Evolutionary conservation across 78 protist genomes (phyloP), one percentile per base, ranked within the genome.

Genomic region (Dictyostelium brefeldianum): DNA sequence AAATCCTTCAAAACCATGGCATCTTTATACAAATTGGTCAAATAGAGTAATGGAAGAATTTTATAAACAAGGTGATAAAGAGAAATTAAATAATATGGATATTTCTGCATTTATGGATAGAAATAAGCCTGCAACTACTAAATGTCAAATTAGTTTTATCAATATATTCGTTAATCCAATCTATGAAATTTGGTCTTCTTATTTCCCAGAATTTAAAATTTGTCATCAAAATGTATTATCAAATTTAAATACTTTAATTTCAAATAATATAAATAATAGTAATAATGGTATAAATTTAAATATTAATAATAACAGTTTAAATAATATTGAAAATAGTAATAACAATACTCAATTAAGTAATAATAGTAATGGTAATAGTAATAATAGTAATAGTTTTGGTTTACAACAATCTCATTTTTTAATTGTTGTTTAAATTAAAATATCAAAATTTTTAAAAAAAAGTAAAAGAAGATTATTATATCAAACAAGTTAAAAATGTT

Each of bases 41-140:
- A n/a, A 74, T 27, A 18, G 89, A 20, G 71, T 92, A 5, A 48
- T 56, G 36, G 83, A 56, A 43, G 96, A 92, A 89, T 92, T 92
- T 7, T 89, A 46, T 51, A 67, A 36, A 41, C 96, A 92, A 79
- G 98, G 98, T 12, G 98, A 97, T 56, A 29, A 87, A 29, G 98
- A 97, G 46, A 77, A 59, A 41, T 14, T 64, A 50, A 20, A 27
- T n/a, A 69, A 89, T n/a, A 50, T 96, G 54, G 87, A 94, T 31
- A 43, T 96, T 47, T 94, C 97, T 18, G 77, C 98, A 12, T 97
- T 97, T 59, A 91, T 78, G 95, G 96, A 97, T 79, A 41, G 98
- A 53, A 17, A 53, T 22, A 89, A 53, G n/a, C 95, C 96, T 15
- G 81, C 78, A 5, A 50, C 83, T 25, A 50, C 95, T 10, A 96